phyloP scores from a whole-genome alignment of 441 rosid species.

The Biscutella laevigata region DNA sequence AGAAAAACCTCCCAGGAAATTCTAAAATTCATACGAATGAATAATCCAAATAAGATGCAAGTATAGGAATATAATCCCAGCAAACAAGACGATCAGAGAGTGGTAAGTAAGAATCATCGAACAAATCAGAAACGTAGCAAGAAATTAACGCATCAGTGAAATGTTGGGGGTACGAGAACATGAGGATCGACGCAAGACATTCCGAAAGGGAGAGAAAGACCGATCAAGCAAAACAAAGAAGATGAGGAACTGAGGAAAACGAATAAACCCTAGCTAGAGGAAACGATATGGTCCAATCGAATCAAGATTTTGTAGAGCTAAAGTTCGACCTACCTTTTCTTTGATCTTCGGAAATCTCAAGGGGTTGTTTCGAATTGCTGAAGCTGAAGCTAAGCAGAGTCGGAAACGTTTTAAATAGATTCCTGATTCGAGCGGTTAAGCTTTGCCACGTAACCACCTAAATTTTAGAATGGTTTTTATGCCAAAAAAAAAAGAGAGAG shows the following conservation, averaged over 20 bases:
- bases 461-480: not conserved
- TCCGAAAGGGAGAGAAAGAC: not conserved
- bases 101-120: constrained; percentile 10
- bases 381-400: constrained; percentile 2
- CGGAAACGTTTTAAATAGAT: constrained; percentile 21
- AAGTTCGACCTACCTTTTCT: constrained; percentile 15
- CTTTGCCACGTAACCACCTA: constrained; percentile 21
- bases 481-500: too few relatives aligned
- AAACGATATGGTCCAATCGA: not conserved
- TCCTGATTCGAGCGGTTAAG: constrained; percentile 25
- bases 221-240: not conserved
- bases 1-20: not conserved
- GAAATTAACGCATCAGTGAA: not conserved
- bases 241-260: constrained; percentile 6
- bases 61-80: not conserved
- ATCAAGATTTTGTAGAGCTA: not conserved
- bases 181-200: constrained; percentile 2
- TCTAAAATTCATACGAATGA: not conserved
- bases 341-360: constrained; percentile 23
- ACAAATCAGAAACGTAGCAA: not conserved
- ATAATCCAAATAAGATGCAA: not conserved
- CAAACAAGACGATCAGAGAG: constrained; percentile 6
- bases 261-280: not conserved
- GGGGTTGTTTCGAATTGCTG: constrained; percentile 9
- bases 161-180: not conserved